Conservation (phyloP, 1,284 basidiomycete genomes). For the Mrakiaceae sp. region DNA sequence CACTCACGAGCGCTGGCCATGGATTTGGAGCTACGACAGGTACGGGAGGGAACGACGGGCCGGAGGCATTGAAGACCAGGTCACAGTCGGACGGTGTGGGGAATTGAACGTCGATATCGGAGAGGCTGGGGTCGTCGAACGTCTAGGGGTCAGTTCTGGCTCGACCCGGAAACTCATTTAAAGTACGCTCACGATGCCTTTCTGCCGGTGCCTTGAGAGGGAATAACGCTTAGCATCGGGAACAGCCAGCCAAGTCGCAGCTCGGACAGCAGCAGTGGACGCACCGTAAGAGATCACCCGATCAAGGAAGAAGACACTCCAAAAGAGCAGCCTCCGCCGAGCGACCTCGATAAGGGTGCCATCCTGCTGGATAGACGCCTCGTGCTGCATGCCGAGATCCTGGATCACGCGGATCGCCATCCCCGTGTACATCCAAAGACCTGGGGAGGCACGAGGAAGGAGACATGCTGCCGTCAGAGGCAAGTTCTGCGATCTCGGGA, state of each 20-base stretch:
- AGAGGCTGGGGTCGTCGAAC: background rate
- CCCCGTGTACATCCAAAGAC: background rate
- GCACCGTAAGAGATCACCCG: slow-evolving; percentile 8
- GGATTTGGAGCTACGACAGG: background rate
- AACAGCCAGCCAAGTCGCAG: background rate
- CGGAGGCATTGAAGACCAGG: background rate
- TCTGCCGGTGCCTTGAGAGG: no score
- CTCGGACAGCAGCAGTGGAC: background rate
- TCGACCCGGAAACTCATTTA: background rate
- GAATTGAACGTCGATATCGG: slow-evolving; percentile 9
- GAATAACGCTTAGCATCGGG: background rate
- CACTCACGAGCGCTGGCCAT: background rate
- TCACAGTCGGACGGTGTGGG: slow-evolving; percentile 8
- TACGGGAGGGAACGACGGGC: background rate
- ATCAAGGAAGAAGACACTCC: slow-evolving; percentile 14
- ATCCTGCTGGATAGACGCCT: background rate
- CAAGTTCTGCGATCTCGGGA: background rate
- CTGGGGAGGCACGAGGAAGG: no score
- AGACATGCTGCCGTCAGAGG: no score
- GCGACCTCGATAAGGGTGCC: slow-evolving; percentile 3
- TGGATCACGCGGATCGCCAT: slow-evolving; percentile 10
- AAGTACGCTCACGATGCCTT: no score
- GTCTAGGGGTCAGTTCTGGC: background rate
- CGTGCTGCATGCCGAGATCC: slow-evolving; percentile 13
- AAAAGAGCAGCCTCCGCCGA: slow-evolving; percentile 10